phyloP scores from a whole-genome alignment of 306 rosid genomes.

The Glycine soja region DNA sequence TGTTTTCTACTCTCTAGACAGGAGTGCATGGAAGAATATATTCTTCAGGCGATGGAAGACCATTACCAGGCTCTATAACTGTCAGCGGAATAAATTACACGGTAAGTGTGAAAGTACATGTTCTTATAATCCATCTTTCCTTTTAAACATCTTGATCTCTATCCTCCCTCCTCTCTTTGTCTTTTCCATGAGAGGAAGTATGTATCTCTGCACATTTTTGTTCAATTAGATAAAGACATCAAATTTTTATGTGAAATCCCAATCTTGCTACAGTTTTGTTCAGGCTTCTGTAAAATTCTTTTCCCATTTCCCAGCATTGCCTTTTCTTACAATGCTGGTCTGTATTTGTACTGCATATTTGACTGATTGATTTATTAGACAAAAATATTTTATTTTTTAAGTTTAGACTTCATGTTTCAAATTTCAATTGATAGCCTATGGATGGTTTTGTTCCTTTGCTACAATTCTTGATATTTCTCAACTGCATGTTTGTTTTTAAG shows the following conservation, averaged over 20 bases:
- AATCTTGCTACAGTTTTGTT: too few relatives aligned
- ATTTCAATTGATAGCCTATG: not conserved
- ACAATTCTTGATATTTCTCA: conserved; percentile 23
- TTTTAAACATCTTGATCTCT: not conserved
- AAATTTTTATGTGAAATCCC: too few relatives aligned
- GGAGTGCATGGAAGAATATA: conserved; percentile 91
- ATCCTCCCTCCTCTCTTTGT: not conserved
- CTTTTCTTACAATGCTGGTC: too few relatives aligned
- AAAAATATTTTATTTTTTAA: not conserved
- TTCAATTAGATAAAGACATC: conserved; percentile 24
- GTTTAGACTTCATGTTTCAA: not conserved
- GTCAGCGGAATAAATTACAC: conserved; percentile 77
- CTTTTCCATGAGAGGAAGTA: conserved; percentile 16
- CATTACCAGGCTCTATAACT: conserved; percentile 68
- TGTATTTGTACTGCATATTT: too few relatives aligned
- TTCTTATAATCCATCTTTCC: not conserved
- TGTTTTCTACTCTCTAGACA: conserved; percentile 60
- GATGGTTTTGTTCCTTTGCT: not conserved
- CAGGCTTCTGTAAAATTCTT: too few relatives aligned
- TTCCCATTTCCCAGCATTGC: too few relatives aligned
- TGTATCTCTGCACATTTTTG: not conserved
- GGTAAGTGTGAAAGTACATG: conserved; percentile 51
- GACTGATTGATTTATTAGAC: not conserved
- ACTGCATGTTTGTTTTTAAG: conserved; percentile 35
- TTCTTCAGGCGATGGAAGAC: conserved; percentile 82